These are phyloP conservation scores for Nymphaea thermarum DNA, from an alignment of 164 flowering plant genomes.

Conservation along the genomic window DNA sequence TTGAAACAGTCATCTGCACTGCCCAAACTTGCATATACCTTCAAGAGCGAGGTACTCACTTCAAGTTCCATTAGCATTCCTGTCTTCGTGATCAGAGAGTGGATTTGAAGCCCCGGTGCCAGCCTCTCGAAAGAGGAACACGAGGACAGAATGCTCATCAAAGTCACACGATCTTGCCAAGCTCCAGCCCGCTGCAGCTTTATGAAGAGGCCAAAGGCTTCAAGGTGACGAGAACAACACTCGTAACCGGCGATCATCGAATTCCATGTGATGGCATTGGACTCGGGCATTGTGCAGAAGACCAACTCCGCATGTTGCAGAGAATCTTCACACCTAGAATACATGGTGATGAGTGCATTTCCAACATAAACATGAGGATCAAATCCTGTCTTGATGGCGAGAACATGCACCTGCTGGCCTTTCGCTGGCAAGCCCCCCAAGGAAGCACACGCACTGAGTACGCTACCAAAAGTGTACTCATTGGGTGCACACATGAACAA, in stretches of 20 bases:
- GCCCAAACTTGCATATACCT: conserved; percentile 47
- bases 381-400: conserved; percentile 40
- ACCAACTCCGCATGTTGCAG: conserved; percentile 36
- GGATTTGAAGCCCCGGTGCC: conserved; percentile 31
- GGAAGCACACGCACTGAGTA: conserved; percentile 34
- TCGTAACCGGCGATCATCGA: conserved; percentile 59
- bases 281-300: conserved; percentile 28
- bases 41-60: conserved; percentile 50
- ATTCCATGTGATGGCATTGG: conserved; percentile 56
- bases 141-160: conserved; percentile 34
- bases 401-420: conserved; percentile 59
- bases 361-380: conserved; percentile 44
- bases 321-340: conserved; percentile 22
- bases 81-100: conserved; percentile 33
- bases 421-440: conserved; percentile 5
- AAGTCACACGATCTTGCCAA: conserved; percentile 51
- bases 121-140: conserved; percentile 10
- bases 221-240: conserved; percentile 12
- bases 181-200: conserved; percentile 35
- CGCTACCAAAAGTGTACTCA: conserved; percentile 52
- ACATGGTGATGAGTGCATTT: conserved; percentile 74
- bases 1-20: conserved; percentile 26
- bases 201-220: conserved; percentile 29
- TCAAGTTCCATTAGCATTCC: conserved; percentile 30
- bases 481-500: conserved; percentile 30